Percentiles rank a stretch among this genome's conserved stretches.
Evolutionary conservation across 805 yeast genomes (phyloP).

Genomic region (Alloascoidea hylecoeti): DNA sequence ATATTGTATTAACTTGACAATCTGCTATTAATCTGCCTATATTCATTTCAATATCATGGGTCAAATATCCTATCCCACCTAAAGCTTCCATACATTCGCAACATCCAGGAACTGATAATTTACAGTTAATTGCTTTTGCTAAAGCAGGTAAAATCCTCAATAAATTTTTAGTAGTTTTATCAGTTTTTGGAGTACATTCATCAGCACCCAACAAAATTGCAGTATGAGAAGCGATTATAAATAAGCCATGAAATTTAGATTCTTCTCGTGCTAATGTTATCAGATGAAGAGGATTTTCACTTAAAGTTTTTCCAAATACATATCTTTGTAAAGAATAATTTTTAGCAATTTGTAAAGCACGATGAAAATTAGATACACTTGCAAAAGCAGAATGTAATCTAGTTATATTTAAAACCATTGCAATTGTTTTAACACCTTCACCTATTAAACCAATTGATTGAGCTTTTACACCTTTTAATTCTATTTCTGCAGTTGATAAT

Average conservation of each 20-base stretch:
- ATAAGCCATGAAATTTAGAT: slow-evolving; percentile 10
- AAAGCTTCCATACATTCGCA: slow-evolving; percentile 19
- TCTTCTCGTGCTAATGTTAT: slow-evolving; percentile 13
- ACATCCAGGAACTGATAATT: slow-evolving; percentile 12
- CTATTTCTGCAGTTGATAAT: slow-evolving; percentile 17
- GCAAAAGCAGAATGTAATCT: slow-evolving; percentile 12
- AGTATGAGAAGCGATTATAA: slow-evolving; percentile 11
- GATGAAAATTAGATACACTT: slow-evolving; percentile 11
- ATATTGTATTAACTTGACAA: slow-evolving; percentile 16
- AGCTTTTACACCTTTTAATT: slow-evolving; percentile 11
- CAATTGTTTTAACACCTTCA: slow-evolving; percentile 14
- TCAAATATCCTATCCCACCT: slow-evolving; percentile 18
- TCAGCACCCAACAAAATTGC: slow-evolving; percentile 12
- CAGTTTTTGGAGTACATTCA: slow-evolving; percentile 8
- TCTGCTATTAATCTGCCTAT: slow-evolving; percentile 15
- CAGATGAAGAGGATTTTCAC: slow-evolving; percentile 12
- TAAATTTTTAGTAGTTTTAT: slow-evolving; percentile 5
- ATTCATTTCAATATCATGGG: slow-evolving; percentile 15
- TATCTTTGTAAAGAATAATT: slow-evolving; percentile 13
- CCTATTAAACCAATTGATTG: slow-evolving; percentile 11
- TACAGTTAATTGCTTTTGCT: slow-evolving; percentile 13
- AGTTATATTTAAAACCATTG: slow-evolving; percentile 15
- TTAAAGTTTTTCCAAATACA: slow-evolving; percentile 13
- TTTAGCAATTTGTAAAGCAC: slow-evolving; percentile 11
- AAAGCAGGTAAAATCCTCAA: slow-evolving; percentile 14